phyloP scores from a whole-genome alignment of 768 basidiomycete genomes.

The Tephrocybe sp. region DNA sequence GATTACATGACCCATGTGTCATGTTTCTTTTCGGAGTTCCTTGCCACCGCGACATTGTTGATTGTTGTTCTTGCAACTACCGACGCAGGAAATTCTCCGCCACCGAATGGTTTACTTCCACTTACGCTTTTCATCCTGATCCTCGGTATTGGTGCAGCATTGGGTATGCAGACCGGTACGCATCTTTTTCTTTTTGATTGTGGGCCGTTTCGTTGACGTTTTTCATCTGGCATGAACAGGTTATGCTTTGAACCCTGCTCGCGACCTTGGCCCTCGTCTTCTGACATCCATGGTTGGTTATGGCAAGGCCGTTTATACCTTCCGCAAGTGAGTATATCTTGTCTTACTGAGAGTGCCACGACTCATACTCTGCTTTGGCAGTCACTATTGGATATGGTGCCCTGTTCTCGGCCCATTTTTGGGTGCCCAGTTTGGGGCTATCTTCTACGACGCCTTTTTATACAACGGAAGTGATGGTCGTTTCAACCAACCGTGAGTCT shows the following conservation, averaged over 20 bases:
- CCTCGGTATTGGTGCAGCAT: conserved; percentile 55
- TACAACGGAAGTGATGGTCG: conserved; percentile 56
- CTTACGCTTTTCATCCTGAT: conserved; percentile 57
- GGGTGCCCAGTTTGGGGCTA: conserved; percentile 55
- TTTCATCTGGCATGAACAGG: conserved; percentile 16
- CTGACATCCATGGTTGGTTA: conserved; percentile 74
- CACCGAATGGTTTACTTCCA: conserved; percentile 52
- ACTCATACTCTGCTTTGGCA: too few species aligned
- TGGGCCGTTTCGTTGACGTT: conserved; percentile 1
- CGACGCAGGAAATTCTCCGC: conserved; percentile 52
- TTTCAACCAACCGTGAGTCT: conserved; percentile 48
- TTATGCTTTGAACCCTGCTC: conserved; percentile 38
- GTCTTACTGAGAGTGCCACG: too few species aligned
- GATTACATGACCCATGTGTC: conserved; percentile 37
- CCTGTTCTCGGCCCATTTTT: conserved; percentile 59
- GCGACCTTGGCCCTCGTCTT: conserved; percentile 60
- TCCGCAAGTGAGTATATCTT: conserved; percentile 44
- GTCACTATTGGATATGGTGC: conserved; percentile 78
- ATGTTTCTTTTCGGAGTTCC: conserved; percentile 52
- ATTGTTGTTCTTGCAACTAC: conserved; percentile 53
- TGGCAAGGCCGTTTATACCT: conserved; percentile 45
- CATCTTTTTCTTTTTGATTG: background rate
- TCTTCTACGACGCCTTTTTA: conserved; percentile 62
- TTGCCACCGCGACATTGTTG: conserved; percentile 58
- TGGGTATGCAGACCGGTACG: conserved; percentile 65